Evolutionary conservation across 2,329 filamentous ascomycete genomes (phyloP).

Genomic region (Fusarium sublunatum): DNA sequence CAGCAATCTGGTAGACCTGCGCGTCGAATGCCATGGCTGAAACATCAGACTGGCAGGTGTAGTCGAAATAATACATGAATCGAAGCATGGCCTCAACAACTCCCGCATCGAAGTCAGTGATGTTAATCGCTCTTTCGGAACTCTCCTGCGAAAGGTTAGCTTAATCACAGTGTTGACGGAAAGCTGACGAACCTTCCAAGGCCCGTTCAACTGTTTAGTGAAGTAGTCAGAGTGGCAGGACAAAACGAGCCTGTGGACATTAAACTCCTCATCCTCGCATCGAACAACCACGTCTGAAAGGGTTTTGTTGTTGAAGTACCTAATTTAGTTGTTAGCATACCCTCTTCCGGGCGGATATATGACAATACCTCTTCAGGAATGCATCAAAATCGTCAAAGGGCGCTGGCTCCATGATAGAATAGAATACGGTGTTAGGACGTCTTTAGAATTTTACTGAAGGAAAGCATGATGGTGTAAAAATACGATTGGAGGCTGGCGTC

Average conservation of each 20-base stretch:
- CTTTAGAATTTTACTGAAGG: too few species aligned
- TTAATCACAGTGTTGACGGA: too few species aligned
- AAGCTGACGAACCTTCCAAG: constrained; percentile 4
- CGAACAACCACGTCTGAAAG: constrained; percentile 7
- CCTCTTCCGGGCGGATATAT: fast-evolving
- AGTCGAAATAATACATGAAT: constrained; percentile 19
- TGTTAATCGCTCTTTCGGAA: neutral
- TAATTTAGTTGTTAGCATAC: neutral
- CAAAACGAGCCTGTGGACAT: neutral
- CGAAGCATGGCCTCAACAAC: constrained; percentile 16
- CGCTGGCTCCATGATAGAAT: neutral
- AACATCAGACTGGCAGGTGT: neutral
- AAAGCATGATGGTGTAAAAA: too few species aligned
- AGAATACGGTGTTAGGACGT: neutral
- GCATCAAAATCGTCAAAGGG: neutral
- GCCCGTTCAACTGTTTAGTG: neutral
- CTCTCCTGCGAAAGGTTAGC: constrained; percentile 3
- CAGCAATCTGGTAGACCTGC: constrained; percentile 13
- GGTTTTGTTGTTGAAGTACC: neutral
- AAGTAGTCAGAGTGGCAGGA: constrained; percentile 12
- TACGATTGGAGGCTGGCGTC: too few species aligned
- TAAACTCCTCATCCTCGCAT: neutral
- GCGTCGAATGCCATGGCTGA: constrained; percentile 18
- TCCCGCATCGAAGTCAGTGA: constrained; percentile 2
- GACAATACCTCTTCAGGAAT: neutral